Conservation (phyloP, 208 protist species). For the Borovskyia barvae region DNA sequence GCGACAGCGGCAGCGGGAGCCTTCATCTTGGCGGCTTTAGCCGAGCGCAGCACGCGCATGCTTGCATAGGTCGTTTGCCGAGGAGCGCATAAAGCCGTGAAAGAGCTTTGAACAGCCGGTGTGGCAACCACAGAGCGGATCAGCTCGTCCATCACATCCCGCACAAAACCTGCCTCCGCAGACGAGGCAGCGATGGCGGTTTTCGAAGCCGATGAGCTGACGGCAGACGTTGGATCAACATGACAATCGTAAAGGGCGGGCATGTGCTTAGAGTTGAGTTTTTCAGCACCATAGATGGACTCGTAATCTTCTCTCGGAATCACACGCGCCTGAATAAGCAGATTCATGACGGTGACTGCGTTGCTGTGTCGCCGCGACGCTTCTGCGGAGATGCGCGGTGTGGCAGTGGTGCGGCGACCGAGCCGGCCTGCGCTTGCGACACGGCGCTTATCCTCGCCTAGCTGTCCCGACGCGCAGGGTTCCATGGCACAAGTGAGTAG, state of each 20-base stretch:
- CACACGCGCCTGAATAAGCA: constrained; percentile 78
- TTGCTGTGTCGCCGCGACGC: not conserved
- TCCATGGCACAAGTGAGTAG: constrained; percentile 54
- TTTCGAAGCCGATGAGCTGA: not conserved
- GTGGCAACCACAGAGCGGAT: constrained; percentile 59
- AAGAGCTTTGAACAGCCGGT: constrained; percentile 46
- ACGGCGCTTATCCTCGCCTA: constrained; percentile 3
- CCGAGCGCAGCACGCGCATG: constrained; percentile 15
- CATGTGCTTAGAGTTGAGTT: constrained; percentile 32
- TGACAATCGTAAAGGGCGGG: constrained; percentile 12
- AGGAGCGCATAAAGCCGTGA: constrained; percentile 40
- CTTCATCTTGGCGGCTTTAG: not conserved
- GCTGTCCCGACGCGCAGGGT: constrained; percentile 31
- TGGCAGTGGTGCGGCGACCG: not conserved
- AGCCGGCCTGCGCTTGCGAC: not conserved
- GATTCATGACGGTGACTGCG: constrained; percentile 33
- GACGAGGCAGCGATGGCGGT: not conserved
- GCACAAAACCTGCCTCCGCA: constrained; percentile 28
- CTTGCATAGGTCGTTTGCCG: constrained; percentile 28
- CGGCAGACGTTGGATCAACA: constrained; percentile 5
- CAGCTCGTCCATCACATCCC: constrained; percentile 60
- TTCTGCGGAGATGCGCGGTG: not conserved
- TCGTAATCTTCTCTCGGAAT: constrained; percentile 74
- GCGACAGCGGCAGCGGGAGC: not conserved
- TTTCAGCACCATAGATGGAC: constrained; percentile 43